Conservation (phyloP, 164 flowering plant species). For the Umbellularia californica region DNA sequence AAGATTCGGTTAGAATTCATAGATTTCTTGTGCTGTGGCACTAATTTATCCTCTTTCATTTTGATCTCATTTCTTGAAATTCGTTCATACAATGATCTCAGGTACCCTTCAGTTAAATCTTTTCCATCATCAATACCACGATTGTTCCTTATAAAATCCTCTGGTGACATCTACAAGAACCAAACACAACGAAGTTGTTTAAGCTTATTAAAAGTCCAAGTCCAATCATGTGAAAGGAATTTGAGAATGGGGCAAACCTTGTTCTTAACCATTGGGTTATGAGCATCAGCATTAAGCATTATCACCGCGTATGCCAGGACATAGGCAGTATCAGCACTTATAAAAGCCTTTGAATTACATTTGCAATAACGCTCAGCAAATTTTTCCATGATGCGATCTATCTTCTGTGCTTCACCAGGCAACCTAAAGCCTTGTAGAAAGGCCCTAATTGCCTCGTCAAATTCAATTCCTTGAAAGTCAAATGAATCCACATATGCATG, state of each 20-base stretch:
- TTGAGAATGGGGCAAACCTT: slow-evolving; percentile 58
- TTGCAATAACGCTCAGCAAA: slow-evolving; percentile 98
- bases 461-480: slow-evolving; percentile 87
- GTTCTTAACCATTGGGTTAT: slow-evolving; percentile 91
- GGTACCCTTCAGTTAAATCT: slow-evolving; percentile 90
- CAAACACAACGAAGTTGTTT: slow-evolving; percentile 2
- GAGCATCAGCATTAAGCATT: slow-evolving; percentile 97
- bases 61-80: slow-evolving; percentile 92
- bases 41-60: slow-evolving; percentile 88
- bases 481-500: slow-evolving; percentile 97
- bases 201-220: not conserved
- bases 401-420: slow-evolving; percentile 99
- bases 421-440: slow-evolving; percentile 91
- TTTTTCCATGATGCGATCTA: slow-evolving; percentile 98
- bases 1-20: slow-evolving; percentile 67
- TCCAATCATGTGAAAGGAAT: not conserved
- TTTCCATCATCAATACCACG: slow-evolving; percentile 99
- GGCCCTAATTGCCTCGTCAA: slow-evolving; percentile 92
- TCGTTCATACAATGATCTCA: slow-evolving; percentile 86
- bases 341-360: slow-evolving; percentile 88
- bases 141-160: slow-evolving; percentile 94
- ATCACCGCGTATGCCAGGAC: slow-evolving; percentile 98
- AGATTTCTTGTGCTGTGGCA: slow-evolving; percentile 73
- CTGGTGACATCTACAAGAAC: slow-evolving; percentile 87
- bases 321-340: slow-evolving; percentile 98